phyloP scores from a whole-genome alignment of 345 rosid species.

The Aethionema arabicum region DNA sequence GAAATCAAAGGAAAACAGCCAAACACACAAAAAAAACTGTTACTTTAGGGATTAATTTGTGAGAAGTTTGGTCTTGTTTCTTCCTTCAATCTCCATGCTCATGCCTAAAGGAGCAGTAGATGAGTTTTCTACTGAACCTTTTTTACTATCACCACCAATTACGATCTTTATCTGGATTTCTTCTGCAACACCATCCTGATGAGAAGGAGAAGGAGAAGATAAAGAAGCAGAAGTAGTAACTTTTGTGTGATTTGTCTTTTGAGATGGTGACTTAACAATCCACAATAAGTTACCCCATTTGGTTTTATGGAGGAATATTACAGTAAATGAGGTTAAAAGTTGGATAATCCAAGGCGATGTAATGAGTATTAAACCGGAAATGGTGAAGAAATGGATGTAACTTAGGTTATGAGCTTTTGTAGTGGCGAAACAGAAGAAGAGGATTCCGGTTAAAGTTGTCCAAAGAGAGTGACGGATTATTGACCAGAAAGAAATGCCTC shows the following conservation, averaged over 20 bases:
- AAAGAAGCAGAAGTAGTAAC: no score
- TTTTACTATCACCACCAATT: neutral
- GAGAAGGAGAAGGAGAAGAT: neutral
- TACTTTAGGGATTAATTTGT: neutral
- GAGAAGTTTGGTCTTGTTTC: neutral
- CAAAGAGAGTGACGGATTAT: conserved; percentile 1
- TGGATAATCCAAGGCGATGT: neutral
- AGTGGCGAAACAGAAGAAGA: neutral
- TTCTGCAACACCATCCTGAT: neutral
- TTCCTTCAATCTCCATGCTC: conserved; percentile 1
- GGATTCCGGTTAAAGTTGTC: conserved; percentile 3
- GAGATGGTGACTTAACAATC: neutral
- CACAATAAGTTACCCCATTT: neutral
- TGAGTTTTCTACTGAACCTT: neutral
- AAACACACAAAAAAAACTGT: neutral
- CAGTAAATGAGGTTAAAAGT: neutral
- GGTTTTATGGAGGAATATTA: neutral
- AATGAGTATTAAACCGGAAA: neutral
- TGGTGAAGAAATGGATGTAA: conserved; percentile 1
- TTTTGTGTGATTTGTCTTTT: neutral
- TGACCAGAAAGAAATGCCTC: neutral
- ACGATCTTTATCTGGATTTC: neutral
- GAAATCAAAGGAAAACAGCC: neutral
- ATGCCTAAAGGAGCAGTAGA: neutral
- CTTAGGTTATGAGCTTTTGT: neutral